phyloP scores from a whole-genome alignment of 495 filamentous ascomycete species.

The Daldinia concentrica region DNA sequence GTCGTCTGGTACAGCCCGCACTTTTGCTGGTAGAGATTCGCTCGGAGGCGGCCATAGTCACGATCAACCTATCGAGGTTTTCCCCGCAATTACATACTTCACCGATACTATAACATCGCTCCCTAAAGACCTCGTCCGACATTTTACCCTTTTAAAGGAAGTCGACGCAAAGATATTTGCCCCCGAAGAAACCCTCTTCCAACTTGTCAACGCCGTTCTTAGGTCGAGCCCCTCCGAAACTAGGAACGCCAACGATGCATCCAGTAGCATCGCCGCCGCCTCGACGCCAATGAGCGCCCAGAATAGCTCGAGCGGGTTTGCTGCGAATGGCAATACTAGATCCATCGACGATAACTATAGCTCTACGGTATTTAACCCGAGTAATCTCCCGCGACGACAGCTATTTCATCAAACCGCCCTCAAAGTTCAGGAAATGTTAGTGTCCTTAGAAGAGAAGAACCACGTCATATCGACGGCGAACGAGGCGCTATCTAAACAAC shows the following conservation, averaged over 20 bases:
- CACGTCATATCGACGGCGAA: conserved; percentile 91
- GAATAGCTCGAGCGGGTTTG: conserved; percentile 54
- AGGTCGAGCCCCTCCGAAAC: conserved; percentile 63
- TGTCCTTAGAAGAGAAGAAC: conserved; percentile 94
- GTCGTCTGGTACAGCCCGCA: conserved; percentile 54
- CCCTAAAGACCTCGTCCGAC: conserved; percentile 90
- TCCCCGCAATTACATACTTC: conserved; percentile 93
- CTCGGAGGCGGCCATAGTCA: conserved; percentile 54
- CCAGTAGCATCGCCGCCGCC: conserved; percentile 52
- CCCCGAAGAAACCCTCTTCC: conserved; percentile 74
- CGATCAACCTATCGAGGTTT: conserved; percentile 70
- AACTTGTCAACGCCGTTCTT: conserved; percentile 73
- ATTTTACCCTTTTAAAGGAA: conserved; percentile 94
- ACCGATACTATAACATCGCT: conserved; percentile 91
- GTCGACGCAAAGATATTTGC: conserved; percentile 93
- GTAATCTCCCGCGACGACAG: conserved; percentile 67
- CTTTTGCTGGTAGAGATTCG: conserved; percentile 50
- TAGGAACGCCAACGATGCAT: conserved; percentile 53
- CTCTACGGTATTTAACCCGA: conserved; percentile 55
- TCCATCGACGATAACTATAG: conserved; percentile 52
- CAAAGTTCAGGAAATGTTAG: conserved; percentile 78
- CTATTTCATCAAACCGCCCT: conserved; percentile 68
- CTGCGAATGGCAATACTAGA: conserved; percentile 44
- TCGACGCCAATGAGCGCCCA: conserved; percentile 57
- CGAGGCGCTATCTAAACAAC: conserved; percentile 85